Evolutionary conservation across 768 basidiomycete species (phyloP).

Genomic region (Arthromyces matolae): DNA sequence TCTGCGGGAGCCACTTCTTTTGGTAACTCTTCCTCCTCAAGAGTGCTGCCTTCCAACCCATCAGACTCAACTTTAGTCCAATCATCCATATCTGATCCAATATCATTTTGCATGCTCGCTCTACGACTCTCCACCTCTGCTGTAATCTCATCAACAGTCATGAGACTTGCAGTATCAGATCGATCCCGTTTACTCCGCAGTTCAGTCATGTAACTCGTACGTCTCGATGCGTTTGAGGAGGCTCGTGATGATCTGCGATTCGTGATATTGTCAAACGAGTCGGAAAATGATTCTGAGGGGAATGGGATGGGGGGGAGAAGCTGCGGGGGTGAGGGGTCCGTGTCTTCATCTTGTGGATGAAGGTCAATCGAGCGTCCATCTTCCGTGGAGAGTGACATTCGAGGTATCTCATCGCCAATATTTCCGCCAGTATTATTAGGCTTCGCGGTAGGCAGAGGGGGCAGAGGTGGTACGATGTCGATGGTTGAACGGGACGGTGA

Average conservation of each 20-base stretch:
- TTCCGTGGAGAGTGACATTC: conserved; percentile 72
- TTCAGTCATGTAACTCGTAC: conserved; percentile 81
- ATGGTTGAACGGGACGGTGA: conserved; percentile 44
- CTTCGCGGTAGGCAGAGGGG: conserved; percentile 40
- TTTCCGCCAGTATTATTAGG: conserved; percentile 19
- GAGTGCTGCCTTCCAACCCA: conserved; percentile 32
- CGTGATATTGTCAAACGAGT: conserved; percentile 64
- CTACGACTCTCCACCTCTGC: conserved; percentile 83
- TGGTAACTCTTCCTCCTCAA: conserved; percentile 36
- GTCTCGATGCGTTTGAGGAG: conserved; percentile 51
- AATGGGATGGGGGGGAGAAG: conserved; percentile 77
- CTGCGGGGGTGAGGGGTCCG: conserved; percentile 40
- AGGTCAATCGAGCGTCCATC: conserved; percentile 66
- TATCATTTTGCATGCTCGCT: conserved; percentile 45
- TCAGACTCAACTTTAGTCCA: conserved; percentile 71
- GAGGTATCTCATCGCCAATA: conserved; percentile 51
- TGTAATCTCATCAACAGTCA: conserved; percentile 98
- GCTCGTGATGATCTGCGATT: conserved; percentile 38
- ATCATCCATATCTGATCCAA: conserved; percentile 52
- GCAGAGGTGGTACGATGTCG: conserved; percentile 43
- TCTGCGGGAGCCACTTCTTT: conserved; percentile 46
- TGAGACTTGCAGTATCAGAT: conserved; percentile 84
- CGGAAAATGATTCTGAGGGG: conserved; percentile 75
- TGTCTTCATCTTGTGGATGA: conserved; percentile 41
- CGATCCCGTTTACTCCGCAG: conserved; percentile 77